These are phyloP conservation scores for Cyclaneusma minus DNA, from an alignment of 2,329 filamentous ascomycete genomes.

Conservation along the genomic window DNA sequence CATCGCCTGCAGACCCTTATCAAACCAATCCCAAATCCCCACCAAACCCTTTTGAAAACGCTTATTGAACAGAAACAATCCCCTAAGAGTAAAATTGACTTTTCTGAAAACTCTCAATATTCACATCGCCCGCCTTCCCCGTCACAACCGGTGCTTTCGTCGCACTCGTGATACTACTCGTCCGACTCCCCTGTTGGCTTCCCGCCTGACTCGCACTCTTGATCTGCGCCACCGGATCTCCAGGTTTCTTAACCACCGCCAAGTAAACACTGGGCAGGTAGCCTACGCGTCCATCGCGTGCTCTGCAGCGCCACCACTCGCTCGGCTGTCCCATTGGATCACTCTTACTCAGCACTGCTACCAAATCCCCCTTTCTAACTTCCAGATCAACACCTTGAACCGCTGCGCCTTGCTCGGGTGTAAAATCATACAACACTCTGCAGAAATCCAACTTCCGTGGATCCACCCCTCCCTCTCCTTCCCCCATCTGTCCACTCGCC, in stretches of 20 bases:
- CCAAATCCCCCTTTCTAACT: constrained; percentile 88
- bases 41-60: not conserved
- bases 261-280: constrained; percentile 88
- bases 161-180: constrained; percentile 22
- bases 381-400: constrained; percentile 69
- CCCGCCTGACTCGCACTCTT: constrained; percentile 28
- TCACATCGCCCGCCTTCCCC: constrained; percentile 47
- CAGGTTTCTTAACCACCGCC: constrained; percentile 49
- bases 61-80: not conserved
- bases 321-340: constrained; percentile 84
- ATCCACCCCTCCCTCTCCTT: constrained; percentile 47
- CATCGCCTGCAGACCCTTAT: constrained; percentile 1
- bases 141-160: constrained; percentile 32
- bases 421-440: constrained; percentile 86
- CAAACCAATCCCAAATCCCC: constrained; percentile 1
- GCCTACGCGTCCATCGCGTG: constrained; percentile 76
- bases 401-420: constrained; percentile 52
- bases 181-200: constrained; percentile 20
- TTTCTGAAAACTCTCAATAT: constrained; percentile 56
- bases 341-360: constrained; percentile 82
- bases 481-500: constrained; percentile 33
- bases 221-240: constrained; percentile 20
- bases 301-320: constrained; percentile 94
- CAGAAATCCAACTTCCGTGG: constrained; percentile 93
- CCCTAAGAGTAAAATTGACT: constrained; percentile 48